Base-by-base conservation (phyloP, 805 yeast species). In the Candida orba region DNA sequence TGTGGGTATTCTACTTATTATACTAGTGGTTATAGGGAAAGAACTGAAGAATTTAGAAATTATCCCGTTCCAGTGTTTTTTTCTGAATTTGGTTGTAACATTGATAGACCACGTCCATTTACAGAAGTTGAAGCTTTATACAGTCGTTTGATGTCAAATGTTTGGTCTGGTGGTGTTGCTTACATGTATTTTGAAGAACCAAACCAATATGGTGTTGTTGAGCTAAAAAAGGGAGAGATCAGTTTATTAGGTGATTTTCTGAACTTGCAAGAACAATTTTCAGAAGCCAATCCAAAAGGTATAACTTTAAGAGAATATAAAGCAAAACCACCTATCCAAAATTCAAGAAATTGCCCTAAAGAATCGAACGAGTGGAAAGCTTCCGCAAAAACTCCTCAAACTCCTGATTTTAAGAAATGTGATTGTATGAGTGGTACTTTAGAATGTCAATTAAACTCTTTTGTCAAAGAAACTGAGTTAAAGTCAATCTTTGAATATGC, bases 101-200 rank as follows among this genome's bases (percentile, higher is more conserved):
- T 58, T 31, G 77, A 75, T 36, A 64, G 69, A 50, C 91, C 90
- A 52, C 75, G 93, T 66, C 74, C 73, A 36, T 84, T 84, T 69
- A 72, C 80, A 23, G 91, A 84, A 63, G 79, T 84, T 43, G 76
- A 68, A 30, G 76, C 86, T 40, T 59, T 84, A 20, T 84, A 72
- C 68, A 72, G 83, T 31, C 65, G 68, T 35, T 71, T 80, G 37
- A 84, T 84, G 95, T 76, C 86, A 27, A 76, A 71, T 52, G 80
- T 81, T 39, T 84, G 93, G 93, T 84, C 91, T 36, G 93, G 95
- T 52, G 95, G 91, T 55, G 75, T 84, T 58, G 91, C 78, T 25
- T 84, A 83, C 68, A 81, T 84, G 91, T 84, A 80, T 66, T 84
- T 79, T 67, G 78, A 84, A 65, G 91, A 84, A 64, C 76, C 71